Base-by-base conservation (phyloP, 176 grass and related monocot genomes). In the Dendrocalamus sinicus region DNA sequence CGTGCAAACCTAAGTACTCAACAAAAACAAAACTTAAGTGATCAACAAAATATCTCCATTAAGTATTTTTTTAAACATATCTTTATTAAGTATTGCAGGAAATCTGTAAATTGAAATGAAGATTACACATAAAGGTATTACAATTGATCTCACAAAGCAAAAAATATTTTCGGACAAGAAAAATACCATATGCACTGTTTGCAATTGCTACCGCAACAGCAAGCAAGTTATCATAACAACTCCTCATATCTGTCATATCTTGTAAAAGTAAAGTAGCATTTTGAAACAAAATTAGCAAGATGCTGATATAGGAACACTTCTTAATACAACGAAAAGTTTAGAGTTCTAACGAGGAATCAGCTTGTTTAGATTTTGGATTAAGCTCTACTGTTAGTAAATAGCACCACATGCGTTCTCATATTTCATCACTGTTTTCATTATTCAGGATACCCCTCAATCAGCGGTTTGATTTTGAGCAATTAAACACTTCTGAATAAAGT, bases 191-290 rank as follows among this genome's bases (percentile, higher is more conserved):
- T 87, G 95, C 91, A 86, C 93, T 98, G 84, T 95, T 98, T 84
- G 96, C 93, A 70, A 94, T 95, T 53, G 96, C 91, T 85, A 89
- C 91, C 0, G 93, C 96, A 87, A 92, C 96, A 76, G 91, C 90
- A 80, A 95, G 88, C 74, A 98, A 52, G 73, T 92, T 95, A 90
- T 98, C 93, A 57, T 98, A 98, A 62, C 91, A 92, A 54, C 83
- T 90, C 91, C 79, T 91, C 91, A 98, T 95, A 55, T 98, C 96
- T 72, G 91, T 83, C 96, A 98, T 93, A 80, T 98, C 96, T 93
- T 98, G 93, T 62, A 30, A 30, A 30, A 30, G 28, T n/a, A 90
- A 87, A 80, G n/a, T 19, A 76, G 19, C 23, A 76, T 47, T 84
- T 75, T 52, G 64, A 75, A 85, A 80, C 68, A 88, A 72, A 77